phyloP scores from a whole-genome alignment of 768 basidiomycete genomes.

The Saitozyma podzolica region DNA sequence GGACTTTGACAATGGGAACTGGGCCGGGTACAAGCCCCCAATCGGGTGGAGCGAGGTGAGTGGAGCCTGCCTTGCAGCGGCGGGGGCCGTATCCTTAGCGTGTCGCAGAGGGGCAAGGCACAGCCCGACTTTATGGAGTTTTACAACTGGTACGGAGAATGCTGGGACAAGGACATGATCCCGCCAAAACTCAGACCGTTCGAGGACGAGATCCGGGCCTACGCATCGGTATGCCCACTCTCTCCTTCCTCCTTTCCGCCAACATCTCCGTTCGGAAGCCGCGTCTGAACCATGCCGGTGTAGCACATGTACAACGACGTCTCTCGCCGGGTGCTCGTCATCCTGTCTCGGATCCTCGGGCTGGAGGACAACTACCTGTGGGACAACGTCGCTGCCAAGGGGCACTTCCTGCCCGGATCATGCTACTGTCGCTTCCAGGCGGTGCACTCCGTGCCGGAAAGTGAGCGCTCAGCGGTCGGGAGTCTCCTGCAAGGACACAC shows the following conservation, averaged over 20 bases:
- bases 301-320: conserved; percentile 3
- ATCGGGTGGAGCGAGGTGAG: conserved; percentile 12
- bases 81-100: too few species aligned
- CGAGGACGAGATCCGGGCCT: conserved; percentile 18
- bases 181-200: conserved; percentile 15
- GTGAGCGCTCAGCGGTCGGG: neutral
- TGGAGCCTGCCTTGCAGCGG: too few species aligned
- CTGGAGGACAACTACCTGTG: conserved; percentile 22
- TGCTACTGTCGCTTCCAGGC: conserved; percentile 11
- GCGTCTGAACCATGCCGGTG: neutral
- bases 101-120: conserved; percentile 13
- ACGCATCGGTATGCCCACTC: conserved; percentile 3
- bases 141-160: conserved; percentile 18
- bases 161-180: conserved; percentile 1
- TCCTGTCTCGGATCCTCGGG: conserved; percentile 26
- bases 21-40: conserved; percentile 22
- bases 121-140: conserved; percentile 9
- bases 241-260: too few species aligned
- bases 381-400: conserved; percentile 13
- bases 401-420: neutral
- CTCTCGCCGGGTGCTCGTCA: conserved; percentile 11
- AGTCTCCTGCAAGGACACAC: conserved; percentile 1
- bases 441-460: neutral
- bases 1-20: conserved; percentile 12
- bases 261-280: too few species aligned